phyloP scores from a whole-genome alignment of 2,329 filamentous ascomycete genomes.

The Aspergillus sp. region DNA sequence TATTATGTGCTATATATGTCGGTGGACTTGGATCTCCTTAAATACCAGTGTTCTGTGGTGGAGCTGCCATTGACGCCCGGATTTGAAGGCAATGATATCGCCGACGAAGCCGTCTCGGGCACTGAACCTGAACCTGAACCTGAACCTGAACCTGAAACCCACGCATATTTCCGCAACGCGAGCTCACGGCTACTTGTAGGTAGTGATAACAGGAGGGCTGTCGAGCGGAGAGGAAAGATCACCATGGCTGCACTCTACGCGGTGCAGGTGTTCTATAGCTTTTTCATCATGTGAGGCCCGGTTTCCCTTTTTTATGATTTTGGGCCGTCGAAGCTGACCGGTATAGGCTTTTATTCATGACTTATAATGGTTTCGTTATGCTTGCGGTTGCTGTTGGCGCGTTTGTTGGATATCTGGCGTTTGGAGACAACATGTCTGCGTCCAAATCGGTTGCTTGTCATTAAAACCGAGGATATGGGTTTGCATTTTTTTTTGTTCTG shows the following conservation, averaged over 20 bases:
- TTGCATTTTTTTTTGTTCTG: neutral
- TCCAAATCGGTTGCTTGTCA: slow-evolving; percentile 92
- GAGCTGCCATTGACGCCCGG: slow-evolving; percentile 18
- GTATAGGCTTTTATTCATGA: slow-evolving; percentile 94
- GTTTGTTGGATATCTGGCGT: slow-evolving; percentile 82
- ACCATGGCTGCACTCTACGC: slow-evolving; percentile 84
- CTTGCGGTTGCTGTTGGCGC: slow-evolving; percentile 83
- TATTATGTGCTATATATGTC: slow-evolving; percentile 14
- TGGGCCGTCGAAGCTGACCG: neutral
- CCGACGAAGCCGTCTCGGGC: slow-evolving; percentile 29
- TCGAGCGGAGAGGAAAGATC: slow-evolving; percentile 69
- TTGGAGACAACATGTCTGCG: slow-evolving; percentile 68
- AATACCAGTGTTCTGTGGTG: slow-evolving; percentile 10
- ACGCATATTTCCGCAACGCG: slow-evolving; percentile 44
- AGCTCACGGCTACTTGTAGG: slow-evolving; percentile 76
- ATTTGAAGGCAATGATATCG: slow-evolving; percentile 36
- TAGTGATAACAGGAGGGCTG: slow-evolving; percentile 60
- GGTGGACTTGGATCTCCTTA: slow-evolving; percentile 12
- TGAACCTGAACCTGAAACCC: slow-evolving; percentile 2
- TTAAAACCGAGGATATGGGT: slow-evolving; percentile 44
- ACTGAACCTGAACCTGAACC: slow-evolving; percentile 19
- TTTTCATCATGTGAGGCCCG: slow-evolving; percentile 92
- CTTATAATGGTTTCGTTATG: slow-evolving; percentile 99
- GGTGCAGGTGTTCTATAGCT: slow-evolving; percentile 95
- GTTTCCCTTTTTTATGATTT: neutral